These are phyloP conservation scores for Fibroporia radiculosa DNA, from an alignment of 768 basidiomycete genomes.

Conservation along the genomic window DNA sequence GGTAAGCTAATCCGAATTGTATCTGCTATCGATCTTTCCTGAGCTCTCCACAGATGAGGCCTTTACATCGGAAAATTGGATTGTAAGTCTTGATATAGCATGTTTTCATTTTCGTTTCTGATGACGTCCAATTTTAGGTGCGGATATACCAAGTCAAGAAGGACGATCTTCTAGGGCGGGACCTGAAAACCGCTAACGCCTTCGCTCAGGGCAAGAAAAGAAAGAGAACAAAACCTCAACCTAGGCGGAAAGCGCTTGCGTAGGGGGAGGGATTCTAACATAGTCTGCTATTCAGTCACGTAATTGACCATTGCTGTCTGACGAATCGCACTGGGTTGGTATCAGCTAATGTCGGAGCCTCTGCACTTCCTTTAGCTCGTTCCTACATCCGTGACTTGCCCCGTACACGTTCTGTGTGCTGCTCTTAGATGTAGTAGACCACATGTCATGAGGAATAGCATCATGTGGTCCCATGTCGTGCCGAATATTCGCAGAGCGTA, in stretches of 20 bases:
- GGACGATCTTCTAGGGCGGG: conserved; percentile 85
- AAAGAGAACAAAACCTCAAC: conserved; percentile 67
- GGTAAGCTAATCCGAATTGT: conserved; percentile 34
- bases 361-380: too few species aligned
- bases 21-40: conserved; percentile 1
- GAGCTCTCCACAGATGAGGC: conserved; percentile 69
- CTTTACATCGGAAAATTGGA: conserved; percentile 99
- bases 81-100: conserved; percentile 44
- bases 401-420: too few species aligned
- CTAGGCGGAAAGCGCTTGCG: conserved; percentile 44
- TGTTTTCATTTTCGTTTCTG: not conserved
- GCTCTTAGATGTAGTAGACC: too few species aligned
- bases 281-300: too few species aligned
- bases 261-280: too few species aligned
- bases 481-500: too few species aligned
- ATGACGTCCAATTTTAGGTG: conserved; percentile 35
- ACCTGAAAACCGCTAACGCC: conserved; percentile 79
- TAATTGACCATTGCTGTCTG: too few species aligned
- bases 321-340: too few species aligned
- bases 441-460: too few species aligned
- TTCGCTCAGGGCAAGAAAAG: conserved; percentile 86
- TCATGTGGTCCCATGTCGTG: too few species aligned
- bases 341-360: too few species aligned
- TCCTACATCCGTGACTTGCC: too few species aligned
- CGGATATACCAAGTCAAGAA: conserved; percentile 95